Evolutionary conservation across 371 early-diverging fungal species (phyloP).

Genomic region (Lichtheimia ramosa): DNA sequence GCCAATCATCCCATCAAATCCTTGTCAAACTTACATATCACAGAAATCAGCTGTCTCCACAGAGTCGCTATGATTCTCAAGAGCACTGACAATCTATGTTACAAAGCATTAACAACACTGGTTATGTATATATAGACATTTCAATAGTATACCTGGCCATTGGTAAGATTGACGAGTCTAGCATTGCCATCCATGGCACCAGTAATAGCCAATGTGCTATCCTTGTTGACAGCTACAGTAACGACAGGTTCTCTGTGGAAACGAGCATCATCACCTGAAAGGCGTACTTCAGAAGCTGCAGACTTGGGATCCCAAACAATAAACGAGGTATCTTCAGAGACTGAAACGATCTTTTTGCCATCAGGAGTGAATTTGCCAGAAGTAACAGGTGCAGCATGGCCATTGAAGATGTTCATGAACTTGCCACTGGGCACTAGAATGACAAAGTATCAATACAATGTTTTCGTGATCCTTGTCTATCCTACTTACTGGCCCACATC

Average conservation of each 20-base stretch:
- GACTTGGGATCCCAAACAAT: constrained; percentile 94
- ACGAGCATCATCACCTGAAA: constrained; percentile 78
- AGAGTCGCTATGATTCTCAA: constrained; percentile 78
- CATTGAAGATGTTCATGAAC: constrained; percentile 92
- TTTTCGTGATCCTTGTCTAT: too few relatives aligned
- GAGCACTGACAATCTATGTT: constrained; percentile 66
- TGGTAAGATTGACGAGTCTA: constrained; percentile 72
- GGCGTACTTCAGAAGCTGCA: constrained; percentile 61
- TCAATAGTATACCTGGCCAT: constrained; percentile 54
- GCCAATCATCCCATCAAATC: too few relatives aligned
- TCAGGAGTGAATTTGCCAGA: constrained; percentile 89
- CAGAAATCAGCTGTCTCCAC: constrained; percentile 80
- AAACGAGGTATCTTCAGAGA: constrained; percentile 82
- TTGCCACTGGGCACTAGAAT: constrained; percentile 74
- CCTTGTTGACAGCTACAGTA: constrained; percentile 71
- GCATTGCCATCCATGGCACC: constrained; percentile 83
- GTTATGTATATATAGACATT: background rate
- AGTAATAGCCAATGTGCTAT: constrained; percentile 77
- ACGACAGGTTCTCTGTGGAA: constrained; percentile 88
- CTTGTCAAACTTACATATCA: constrained; percentile 39
- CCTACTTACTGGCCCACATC: constrained; percentile 88
- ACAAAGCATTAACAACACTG: background rate
- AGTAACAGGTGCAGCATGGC: constrained; percentile 83
- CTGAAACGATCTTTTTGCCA: constrained; percentile 87
- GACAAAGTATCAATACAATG: background rate